Conservation (phyloP, 208 protist genomes). For the Sergeia podlipaevii region DNA sequence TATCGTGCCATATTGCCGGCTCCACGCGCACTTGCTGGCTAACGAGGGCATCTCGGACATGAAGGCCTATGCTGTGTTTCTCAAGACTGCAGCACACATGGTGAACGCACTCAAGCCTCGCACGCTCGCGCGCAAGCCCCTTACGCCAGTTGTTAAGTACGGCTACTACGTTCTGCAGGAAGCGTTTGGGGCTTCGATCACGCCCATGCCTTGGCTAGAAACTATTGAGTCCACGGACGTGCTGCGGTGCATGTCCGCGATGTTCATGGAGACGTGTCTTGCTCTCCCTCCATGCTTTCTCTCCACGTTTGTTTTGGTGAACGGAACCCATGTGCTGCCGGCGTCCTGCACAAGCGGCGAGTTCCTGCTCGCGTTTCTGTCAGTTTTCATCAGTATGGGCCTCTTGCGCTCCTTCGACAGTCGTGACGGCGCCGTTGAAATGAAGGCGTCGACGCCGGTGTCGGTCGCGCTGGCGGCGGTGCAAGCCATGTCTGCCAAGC, state of each 20-base stretch:
- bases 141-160: conserved; percentile 63
- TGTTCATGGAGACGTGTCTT: conserved; percentile 56
- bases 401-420: conserved; percentile 32
- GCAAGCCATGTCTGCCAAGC: conserved; percentile 14
- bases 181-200: conserved; percentile 36
- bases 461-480: conserved; percentile 16
- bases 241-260: conserved; percentile 32
- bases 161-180: conserved; percentile 74
- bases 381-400: conserved; percentile 37
- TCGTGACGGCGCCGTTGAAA: conserved; percentile 4
- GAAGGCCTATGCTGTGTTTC: conserved; percentile 27
- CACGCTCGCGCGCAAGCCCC: conserved; percentile 11
- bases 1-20: conserved; percentile 47
- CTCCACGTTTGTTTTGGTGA: conserved; percentile 41
- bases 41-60: conserved; percentile 24
- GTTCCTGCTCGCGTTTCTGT: conserved; percentile 43
- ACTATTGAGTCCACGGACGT: conserved; percentile 26
- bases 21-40: conserved; percentile 63
- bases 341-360: conserved; percentile 16
- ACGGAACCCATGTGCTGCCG: conserved; percentile 40
- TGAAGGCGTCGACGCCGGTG: not conserved
- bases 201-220: conserved; percentile 61
- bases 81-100: conserved; percentile 26
- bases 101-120: conserved; percentile 21
- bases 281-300: conserved; percentile 55